These are phyloP conservation scores for Amanita molliuscula DNA, from an alignment of 768 basidiomycete species.

Conservation along the genomic window DNA sequence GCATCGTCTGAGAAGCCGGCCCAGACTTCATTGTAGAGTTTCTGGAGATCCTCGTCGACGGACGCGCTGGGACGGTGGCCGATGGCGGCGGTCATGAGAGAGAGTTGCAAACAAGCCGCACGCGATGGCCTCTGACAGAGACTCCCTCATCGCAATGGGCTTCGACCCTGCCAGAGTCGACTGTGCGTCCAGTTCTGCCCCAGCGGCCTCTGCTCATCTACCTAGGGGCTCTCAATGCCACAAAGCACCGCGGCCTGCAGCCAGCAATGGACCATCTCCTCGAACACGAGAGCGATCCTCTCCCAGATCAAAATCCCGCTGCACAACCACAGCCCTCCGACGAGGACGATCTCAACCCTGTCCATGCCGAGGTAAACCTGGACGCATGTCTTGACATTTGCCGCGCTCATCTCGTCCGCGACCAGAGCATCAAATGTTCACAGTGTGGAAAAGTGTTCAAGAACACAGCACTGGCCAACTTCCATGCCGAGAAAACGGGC, in stretches of 20 bases:
- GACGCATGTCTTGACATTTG: background rate
- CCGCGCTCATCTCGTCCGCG: background rate
- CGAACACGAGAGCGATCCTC: slow-evolving; percentile 64
- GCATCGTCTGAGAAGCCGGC: slow-evolving; percentile 47
- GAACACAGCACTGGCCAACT: slow-evolving; percentile 82
- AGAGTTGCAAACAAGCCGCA: background rate
- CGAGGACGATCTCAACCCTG: slow-evolving; percentile 46
- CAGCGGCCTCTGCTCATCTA: slow-evolving; percentile 8
- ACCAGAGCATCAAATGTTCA: slow-evolving; percentile 74
- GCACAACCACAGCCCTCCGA: slow-evolving; percentile 36
- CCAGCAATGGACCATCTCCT: slow-evolving; percentile 87
- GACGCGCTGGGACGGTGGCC: slow-evolving; percentile 24
- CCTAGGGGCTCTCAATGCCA: slow-evolving; percentile 84
- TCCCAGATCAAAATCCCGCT: slow-evolving; percentile 52
- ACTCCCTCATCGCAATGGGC: slow-evolving; percentile 75
- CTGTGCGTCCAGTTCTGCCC: slow-evolving; percentile 34
- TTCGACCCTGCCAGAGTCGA: slow-evolving; percentile 79
- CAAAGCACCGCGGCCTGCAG: slow-evolving; percentile 75
- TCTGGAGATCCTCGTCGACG: slow-evolving; percentile 62
- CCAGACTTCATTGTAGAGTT: slow-evolving; percentile 69
- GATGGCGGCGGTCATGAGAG: slow-evolving; percentile 13
- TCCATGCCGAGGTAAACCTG: slow-evolving; percentile 46
- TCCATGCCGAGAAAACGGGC: slow-evolving; percentile 90
- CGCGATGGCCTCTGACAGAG: slow-evolving; percentile 52
- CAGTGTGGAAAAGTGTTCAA: slow-evolving; percentile 80